A percentile compares a stretch with the other conserved stretches of the same genome.
These are phyloP conservation scores for Collybia sordida DNA, from an alignment of 768 basidiomycete species.

Conservation along the genomic window DNA sequence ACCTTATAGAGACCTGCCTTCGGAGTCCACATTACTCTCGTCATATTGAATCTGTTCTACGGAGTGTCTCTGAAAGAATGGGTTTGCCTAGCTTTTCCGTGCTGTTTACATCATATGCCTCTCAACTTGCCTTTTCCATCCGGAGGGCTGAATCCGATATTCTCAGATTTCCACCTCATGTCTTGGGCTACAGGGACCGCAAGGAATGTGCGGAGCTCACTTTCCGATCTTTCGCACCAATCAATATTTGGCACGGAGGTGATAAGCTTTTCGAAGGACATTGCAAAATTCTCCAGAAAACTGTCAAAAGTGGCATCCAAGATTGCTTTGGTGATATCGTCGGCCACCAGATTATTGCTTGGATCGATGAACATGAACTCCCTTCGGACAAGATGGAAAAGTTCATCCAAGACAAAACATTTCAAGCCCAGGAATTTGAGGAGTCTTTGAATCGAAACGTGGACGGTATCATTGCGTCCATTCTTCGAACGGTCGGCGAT, in stretches of 20 bases:
- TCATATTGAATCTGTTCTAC: slow-evolving; percentile 53
- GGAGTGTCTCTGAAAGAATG: slow-evolving; percentile 62
- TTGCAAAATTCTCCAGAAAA: slow-evolving; percentile 58
- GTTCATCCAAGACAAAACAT: slow-evolving; percentile 31
- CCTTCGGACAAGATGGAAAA: slow-evolving; percentile 30
- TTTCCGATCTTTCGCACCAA: slow-evolving; percentile 66
- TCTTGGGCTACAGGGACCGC: slow-evolving; percentile 75
- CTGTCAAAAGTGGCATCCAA: slow-evolving; percentile 47
- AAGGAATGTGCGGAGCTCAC: slow-evolving; percentile 66
- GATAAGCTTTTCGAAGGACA: slow-evolving; percentile 53
- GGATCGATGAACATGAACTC: slow-evolving; percentile 33
- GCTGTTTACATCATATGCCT: slow-evolving; percentile 78
- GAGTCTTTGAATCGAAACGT: slow-evolving; percentile 40
- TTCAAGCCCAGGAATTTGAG: slow-evolving; percentile 31
- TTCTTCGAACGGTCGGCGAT: slow-evolving; percentile 66
- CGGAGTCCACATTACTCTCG: slow-evolving; percentile 34
- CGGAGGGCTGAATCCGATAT: slow-evolving; percentile 48
- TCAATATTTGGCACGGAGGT: slow-evolving; percentile 53
- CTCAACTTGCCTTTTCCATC: slow-evolving; percentile 73
- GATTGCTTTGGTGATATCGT: slow-evolving; percentile 72
- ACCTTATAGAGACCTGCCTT: slow-evolving; percentile 73
- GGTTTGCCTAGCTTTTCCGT: slow-evolving; percentile 59
- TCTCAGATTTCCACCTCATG: slow-evolving; percentile 61
- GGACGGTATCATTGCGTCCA: slow-evolving; percentile 56
- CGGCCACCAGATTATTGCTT: slow-evolving; percentile 55